Percentiles rank a stretch among this genome's conserved stretches.
Evolutionary conservation across 306 rosid genomes (phyloP).

Genomic region (Inga oerstediana): DNA sequence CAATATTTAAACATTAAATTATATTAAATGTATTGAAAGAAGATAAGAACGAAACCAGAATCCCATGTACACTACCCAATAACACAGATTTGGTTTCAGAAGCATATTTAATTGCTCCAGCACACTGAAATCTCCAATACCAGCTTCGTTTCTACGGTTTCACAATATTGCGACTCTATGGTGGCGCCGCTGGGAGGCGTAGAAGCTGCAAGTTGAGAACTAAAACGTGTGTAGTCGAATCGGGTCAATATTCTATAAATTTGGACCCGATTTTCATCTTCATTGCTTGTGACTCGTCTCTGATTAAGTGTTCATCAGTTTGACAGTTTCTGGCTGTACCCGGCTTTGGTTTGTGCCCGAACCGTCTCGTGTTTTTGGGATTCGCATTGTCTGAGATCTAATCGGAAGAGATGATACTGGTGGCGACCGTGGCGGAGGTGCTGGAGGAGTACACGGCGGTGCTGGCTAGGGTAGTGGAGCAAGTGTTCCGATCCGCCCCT

Average conservation of each 20-base stretch:
- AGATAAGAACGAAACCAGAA: neutral
- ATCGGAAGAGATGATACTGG: slow-evolving; percentile 48
- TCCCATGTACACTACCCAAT: neutral
- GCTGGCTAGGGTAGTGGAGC: slow-evolving; percentile 55
- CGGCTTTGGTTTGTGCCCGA: neutral
- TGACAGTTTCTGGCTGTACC: neutral
- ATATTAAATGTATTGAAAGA: neutral
- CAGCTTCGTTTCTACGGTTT: neutral
- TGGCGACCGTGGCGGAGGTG: slow-evolving; percentile 60
- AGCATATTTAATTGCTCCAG: neutral
- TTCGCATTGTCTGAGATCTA: neutral
- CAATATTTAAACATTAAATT: neutral
- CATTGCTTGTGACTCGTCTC: neutral
- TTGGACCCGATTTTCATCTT: neutral
- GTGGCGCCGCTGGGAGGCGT: slow-evolving; percentile 1
- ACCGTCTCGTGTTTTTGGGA: neutral
- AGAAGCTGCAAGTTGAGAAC: neutral
- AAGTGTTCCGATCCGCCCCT: slow-evolving; percentile 51
- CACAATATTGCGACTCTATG: neutral
- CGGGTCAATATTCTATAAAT: neutral
- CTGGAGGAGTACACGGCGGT: slow-evolving; percentile 67
- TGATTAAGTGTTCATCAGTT: neutral
- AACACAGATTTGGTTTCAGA: neutral
- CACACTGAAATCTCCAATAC: slow-evolving; percentile 11
- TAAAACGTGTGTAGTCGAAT: neutral